Base-by-base conservation (phyloP, 192 early-diverging fungal species). In the Podila epicladia region DNA sequence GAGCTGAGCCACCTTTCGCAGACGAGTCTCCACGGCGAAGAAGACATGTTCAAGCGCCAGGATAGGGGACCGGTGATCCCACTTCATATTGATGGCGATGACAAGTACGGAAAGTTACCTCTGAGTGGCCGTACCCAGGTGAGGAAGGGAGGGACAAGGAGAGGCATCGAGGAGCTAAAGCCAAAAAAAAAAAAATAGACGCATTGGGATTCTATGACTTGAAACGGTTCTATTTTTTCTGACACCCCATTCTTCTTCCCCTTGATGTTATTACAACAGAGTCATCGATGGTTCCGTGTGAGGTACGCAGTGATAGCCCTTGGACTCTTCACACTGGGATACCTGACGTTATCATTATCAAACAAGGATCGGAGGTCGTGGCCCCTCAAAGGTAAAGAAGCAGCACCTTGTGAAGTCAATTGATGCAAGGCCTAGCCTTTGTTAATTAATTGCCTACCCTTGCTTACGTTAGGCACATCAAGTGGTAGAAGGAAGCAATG, bases 51-150 rank as follows among this genome's bases (percentile, higher is more conserved):
- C 53, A 55, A 24, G 53, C 53, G 53, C 8, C 53, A 55, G 53
- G 53, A 55, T 11, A 55, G 53, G 22, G 53, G 53, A 9, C 53
- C 53, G 8, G 24, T 55, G 53, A 55, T 55, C 53, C 53, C 53
- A 24, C 9, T 55, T 9, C 53, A 55, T 26, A 38, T 48, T 3
- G 70, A 79, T 50, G 28, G 38, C 15, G 75, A 79, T 32, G 75
- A 79, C 75, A 79, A 72, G 61, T 79, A 79, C 31, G 53, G 48
- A 37, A 79, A 78, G 59, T 6, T 58, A 0, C 59, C 69, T 0
- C 53, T 61, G 1, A 35, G 29, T 37, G 59, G 65, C 8, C 65
- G 71, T n/a, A 58, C 75, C 2, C 37, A 68, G 75, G 75, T 77
- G 66, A 9, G 35, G 2, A 32, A 6, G 51, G 20, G 26, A 66